Conservation (phyloP, 495 filamentous ascomycete genomes). For the Saxispiralis lemnorum region DNA sequence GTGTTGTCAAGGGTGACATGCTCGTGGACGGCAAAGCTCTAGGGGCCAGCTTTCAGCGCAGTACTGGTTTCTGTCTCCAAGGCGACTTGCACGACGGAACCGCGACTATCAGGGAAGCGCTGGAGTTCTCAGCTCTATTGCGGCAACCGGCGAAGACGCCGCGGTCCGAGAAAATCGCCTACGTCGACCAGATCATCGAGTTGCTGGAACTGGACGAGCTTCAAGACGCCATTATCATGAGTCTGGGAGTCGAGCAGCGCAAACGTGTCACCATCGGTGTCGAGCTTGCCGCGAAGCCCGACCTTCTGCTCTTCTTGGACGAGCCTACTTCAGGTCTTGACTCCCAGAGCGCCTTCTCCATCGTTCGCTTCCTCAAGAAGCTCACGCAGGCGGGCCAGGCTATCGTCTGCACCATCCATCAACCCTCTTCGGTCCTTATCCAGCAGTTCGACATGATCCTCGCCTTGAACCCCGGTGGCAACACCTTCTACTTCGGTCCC, state of each 20-base stretch:
- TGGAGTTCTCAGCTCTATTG: conserved; percentile 49
- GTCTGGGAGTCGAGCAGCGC: conserved; percentile 48
- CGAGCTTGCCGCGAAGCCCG: conserved; percentile 75
- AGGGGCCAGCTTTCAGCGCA: conserved; percentile 54
- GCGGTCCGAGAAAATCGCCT: conserved; percentile 25
- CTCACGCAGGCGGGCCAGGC: conserved; percentile 57
- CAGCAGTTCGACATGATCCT: conserved; percentile 64
- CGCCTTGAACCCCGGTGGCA: conserved; percentile 50
- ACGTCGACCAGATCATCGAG: conserved; percentile 27
- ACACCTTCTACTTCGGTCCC: conserved; percentile 58
- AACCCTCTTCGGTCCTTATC: conserved; percentile 51
- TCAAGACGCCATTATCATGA: conserved; percentile 27
- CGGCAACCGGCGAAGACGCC: conserved; percentile 38
- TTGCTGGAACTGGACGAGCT: conserved; percentile 26
- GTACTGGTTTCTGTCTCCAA: conserved; percentile 74
- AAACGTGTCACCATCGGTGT: conserved; percentile 79
- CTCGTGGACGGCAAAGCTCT: conserved; percentile 57
- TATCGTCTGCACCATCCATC: conserved; percentile 71
- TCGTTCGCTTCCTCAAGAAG: conserved; percentile 72
- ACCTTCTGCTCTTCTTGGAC: conserved; percentile 63
- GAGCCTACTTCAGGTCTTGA: conserved; percentile 74
- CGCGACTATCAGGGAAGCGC: conserved; percentile 46
- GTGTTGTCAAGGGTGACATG: conserved; percentile 32
- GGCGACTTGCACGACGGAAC: conserved; percentile 65
- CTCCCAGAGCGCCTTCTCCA: conserved; percentile 64